Evolutionary conservation across 169 alveolate genomes (phyloP), one percentile per base, ranked within the genome.

Genomic region (Plasmodium ovale): DNA sequence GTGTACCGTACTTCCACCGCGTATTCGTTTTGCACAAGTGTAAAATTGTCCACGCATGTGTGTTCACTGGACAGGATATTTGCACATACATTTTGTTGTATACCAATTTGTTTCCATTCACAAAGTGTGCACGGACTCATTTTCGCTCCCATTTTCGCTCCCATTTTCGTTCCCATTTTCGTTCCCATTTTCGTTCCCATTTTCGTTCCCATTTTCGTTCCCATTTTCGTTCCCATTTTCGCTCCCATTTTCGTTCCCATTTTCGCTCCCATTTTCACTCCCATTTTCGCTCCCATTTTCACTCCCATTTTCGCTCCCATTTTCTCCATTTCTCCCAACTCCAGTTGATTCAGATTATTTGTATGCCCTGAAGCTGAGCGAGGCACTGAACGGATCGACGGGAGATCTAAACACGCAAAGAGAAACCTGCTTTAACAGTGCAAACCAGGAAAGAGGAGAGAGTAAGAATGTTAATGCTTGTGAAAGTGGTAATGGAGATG

Each of bases 311-410:
- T n/a, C n/a, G n/a, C n/a, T n/a, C n/a, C n/a, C n/a, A n/a, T n/a
- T n/a, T n/a, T n/a, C n/a, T 56, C 4, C 16, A 5, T 56, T 56
- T 56, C 21, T 56, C 21, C 6, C 21, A 19, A 19, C 25, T 56
- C 1, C 39, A 79, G 89, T 79, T 21, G 89, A 79, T 9, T 12
- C 82, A 1, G 89, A 79, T 44, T 79, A 64, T 42, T 69, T 79
- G 31, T 39, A 62, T 14, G 89, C 89, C 69, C 42, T 79, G 69
- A 79, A 79, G 35, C 39, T 79, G 39, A 44, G 64, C 51, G 89
- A 79, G 59, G 58, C 89, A 35, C 12, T 79, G 21, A 79, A 79
- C 44, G 77, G 79, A 1, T 0, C 5, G 5, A n/a, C 7, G 21
- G 69, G 4, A 49, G 19, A 12, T 27, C 4, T 10, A 16, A 27